A percentile compares a stretch with the other conserved stretches of the same genome.
These are phyloP conservation scores for Pilobolus umbonatus DNA, from an alignment of 192 early-diverging fungal species.

Conservation along the genomic window DNA sequence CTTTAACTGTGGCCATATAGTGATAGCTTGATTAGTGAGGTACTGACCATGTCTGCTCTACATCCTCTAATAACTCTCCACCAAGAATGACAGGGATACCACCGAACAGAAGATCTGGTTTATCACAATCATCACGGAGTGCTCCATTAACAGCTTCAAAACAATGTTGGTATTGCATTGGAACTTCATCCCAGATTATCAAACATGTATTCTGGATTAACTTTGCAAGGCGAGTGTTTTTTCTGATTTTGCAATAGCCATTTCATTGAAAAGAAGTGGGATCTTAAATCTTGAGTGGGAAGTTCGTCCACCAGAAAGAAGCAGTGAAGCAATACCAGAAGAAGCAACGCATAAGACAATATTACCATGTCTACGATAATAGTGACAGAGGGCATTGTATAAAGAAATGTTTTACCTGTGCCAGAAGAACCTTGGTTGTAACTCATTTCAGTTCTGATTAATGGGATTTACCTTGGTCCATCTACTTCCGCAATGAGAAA, in stretches of 20 bases:
- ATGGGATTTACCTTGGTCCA: neutral
- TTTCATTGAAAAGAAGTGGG: neutral
- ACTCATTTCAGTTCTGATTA: neutral
- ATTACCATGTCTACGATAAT: neutral
- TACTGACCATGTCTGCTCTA: neutral
- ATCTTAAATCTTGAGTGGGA: neutral
- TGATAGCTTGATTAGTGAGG: neutral
- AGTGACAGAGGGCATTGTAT: neutral
- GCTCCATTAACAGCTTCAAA: neutral
- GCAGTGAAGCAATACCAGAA: neutral
- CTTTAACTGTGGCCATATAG: neutral
- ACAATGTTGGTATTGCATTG: neutral
- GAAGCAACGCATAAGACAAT: neutral
- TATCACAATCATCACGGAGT: neutral
- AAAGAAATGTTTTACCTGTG: neutral
- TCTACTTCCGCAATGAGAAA: neutral
- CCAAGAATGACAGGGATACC: neutral
- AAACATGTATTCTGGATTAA: neutral
- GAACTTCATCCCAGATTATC: slow-evolving; percentile 11
- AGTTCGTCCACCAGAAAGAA: neutral
- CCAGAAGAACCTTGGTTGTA: neutral
- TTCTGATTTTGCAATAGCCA: neutral
- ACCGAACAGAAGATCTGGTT: neutral
- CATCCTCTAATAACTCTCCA: neutral
- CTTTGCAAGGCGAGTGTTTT: neutral